phyloP scores from a whole-genome alignment of 2,329 filamentous ascomycete genomes.

The Colletotrichum karsti region DNA sequence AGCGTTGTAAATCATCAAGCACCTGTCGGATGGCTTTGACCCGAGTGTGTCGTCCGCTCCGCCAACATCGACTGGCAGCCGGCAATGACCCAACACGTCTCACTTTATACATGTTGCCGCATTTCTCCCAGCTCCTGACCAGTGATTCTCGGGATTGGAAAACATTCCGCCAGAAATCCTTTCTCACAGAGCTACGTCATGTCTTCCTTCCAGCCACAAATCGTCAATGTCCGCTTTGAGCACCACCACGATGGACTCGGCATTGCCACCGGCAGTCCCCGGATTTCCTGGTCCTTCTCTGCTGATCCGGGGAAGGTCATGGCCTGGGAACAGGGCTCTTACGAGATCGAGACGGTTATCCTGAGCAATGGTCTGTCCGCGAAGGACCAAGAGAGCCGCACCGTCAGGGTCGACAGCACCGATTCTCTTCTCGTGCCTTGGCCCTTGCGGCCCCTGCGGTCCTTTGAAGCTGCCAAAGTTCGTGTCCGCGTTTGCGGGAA shows the following conservation, averaged over 20 bases:
- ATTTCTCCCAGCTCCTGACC: no score
- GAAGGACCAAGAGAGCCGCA: slow-evolving; percentile 32
- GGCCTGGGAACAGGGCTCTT: slow-evolving; percentile 52
- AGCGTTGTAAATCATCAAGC: no score
- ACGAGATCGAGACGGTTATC: slow-evolving; percentile 55
- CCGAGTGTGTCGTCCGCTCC: no score
- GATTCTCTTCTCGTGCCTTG: slow-evolving; percentile 53
- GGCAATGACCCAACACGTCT: no score
- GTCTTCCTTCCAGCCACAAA: no score
- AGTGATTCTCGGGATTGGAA: no score
- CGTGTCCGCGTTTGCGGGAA: slow-evolving; percentile 43
- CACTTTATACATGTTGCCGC: no score
- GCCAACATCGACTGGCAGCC: no score
- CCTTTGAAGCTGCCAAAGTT: slow-evolving; percentile 41
- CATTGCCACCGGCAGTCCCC: slow-evolving; percentile 50
- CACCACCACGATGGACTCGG: slow-evolving; percentile 51
- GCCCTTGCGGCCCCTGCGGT: slow-evolving; percentile 44
- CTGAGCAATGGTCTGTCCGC: slow-evolving; percentile 25
- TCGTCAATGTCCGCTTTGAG: slow-evolving; percentile 44
- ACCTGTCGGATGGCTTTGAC: no score
- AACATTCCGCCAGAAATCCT: no score
- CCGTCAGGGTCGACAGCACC: slow-evolving; percentile 43
- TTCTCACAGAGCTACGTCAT: no score
- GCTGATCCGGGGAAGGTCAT: slow-evolving; percentile 41
- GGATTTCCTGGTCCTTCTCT: slow-evolving; percentile 58